Conservation (phyloP, 116 monocot genomes). For the Papilionanthe hybrid region DNA sequence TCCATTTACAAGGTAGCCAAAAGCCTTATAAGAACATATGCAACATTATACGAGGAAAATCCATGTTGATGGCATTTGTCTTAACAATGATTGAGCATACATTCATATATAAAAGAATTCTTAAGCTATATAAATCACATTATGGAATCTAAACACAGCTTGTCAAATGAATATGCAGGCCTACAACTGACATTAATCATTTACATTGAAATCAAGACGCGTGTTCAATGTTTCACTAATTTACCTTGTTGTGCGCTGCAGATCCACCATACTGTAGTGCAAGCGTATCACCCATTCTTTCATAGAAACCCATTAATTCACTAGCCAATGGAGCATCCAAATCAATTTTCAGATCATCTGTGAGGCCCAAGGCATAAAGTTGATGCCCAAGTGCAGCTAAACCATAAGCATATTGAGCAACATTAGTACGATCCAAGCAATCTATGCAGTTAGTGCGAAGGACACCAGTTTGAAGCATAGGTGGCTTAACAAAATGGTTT, state of each 20-base stretch:
- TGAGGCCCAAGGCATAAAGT: constrained; percentile 40
- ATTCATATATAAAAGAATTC: background rate
- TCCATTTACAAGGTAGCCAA: no score
- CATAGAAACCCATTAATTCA: constrained; percentile 64
- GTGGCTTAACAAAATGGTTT: constrained; percentile 13
- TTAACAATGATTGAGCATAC: background rate
- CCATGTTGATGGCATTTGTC: background rate
- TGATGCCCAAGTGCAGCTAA: constrained; percentile 72
- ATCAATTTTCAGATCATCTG: constrained; percentile 37
- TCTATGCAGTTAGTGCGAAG: constrained; percentile 70
- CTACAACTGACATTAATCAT: background rate
- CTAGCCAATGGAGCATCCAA: constrained; percentile 43
- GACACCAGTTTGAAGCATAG: constrained; percentile 48
- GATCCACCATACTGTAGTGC: constrained; percentile 73
- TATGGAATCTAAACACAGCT: background rate
- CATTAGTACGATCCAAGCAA: constrained; percentile 73
- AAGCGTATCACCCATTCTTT: constrained; percentile 77
- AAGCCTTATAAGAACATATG: background rate
- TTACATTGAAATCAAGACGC: background rate
- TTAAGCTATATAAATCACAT: background rate
- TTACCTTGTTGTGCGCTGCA: constrained; percentile 83
- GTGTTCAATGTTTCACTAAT: background rate
- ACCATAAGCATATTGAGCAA: constrained; percentile 70
- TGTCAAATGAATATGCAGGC: background rate
- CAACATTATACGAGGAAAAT: background rate